These are phyloP conservation scores for Alternaria gaisen DNA, from an alignment of 2,329 filamentous ascomycete species.

Conservation along the genomic window DNA sequence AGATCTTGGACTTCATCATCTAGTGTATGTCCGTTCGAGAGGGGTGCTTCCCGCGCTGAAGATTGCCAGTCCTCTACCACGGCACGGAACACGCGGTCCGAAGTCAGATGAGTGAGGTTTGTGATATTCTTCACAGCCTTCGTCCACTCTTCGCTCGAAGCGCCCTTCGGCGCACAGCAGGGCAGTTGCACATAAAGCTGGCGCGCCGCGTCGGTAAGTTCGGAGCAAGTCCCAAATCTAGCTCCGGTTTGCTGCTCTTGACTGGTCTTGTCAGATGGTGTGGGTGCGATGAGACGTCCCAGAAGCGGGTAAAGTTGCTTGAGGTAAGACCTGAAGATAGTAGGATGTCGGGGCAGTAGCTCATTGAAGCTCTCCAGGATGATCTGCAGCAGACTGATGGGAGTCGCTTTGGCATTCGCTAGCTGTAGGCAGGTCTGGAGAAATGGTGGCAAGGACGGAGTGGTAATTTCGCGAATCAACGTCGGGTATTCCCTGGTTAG, in stretches of 20 bases:
- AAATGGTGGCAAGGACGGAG: conserved; percentile 79
- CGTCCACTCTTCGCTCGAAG: conserved; percentile 79
- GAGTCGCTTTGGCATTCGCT: conserved; percentile 32
- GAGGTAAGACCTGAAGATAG: conserved; percentile 80
- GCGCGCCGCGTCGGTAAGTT: conserved; percentile 67
- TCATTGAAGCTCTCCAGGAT: conserved; percentile 76
- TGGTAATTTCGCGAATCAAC: conserved; percentile 85
- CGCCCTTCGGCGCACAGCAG: conserved; percentile 82
- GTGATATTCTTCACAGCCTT: conserved; percentile 70
- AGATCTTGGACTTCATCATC: conserved; percentile 50
- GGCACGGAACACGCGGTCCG: conserved; percentile 79
- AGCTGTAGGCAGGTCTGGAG: conserved; percentile 77
- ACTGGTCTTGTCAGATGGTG: conserved; percentile 55
- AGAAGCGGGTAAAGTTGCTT: conserved; percentile 72
- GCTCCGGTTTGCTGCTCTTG: conserved; percentile 24
- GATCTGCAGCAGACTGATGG: conserved; percentile 65
- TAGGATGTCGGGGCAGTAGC: conserved; percentile 81
- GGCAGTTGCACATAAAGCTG: conserved; percentile 75
- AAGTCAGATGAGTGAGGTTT: conserved; percentile 72
- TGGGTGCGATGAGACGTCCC: conserved; percentile 70
- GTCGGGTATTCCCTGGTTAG: conserved; percentile 84
- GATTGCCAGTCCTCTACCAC: conserved; percentile 85
- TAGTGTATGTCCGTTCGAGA: conserved; percentile 38
- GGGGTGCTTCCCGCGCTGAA: conserved; percentile 55
- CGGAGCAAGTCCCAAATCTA: conserved; percentile 59